These are phyloP conservation scores for Sporothrix dimorphospora DNA, from an alignment of 2,329 filamentous ascomycete species.

Conservation along the genomic window DNA sequence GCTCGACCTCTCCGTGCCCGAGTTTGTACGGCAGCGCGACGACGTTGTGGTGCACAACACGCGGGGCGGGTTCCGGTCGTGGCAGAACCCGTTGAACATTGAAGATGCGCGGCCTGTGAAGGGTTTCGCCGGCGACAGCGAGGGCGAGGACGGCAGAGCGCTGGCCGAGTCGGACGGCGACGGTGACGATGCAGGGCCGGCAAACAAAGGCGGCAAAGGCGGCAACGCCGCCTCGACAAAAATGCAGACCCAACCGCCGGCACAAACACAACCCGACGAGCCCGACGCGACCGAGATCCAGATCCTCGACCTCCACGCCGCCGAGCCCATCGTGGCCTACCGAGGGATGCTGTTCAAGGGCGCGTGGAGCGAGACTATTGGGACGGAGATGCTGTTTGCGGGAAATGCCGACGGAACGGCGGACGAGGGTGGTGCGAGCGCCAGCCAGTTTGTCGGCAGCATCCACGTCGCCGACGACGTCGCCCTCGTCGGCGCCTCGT, in stretches of 20 bases:
- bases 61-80: constrained; percentile 51
- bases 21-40: constrained; percentile 53
- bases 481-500: constrained; percentile 39
- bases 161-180: constrained; percentile 1
- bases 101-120: constrained; percentile 31
- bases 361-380: constrained; percentile 79
- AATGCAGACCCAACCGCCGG: neutral
- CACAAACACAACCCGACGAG: neutral
- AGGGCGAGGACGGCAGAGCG: constrained; percentile 31
- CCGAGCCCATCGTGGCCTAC: constrained; percentile 78
- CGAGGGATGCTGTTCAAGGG: constrained; percentile 77
- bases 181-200: neutral
- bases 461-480: constrained; percentile 32
- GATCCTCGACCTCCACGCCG: constrained; percentile 78
- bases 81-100: constrained; percentile 42
- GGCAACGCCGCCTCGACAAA: neutral
- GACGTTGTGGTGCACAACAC: constrained; percentile 45
- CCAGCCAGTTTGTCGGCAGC: neutral
- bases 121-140: constrained; percentile 27
- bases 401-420: constrained; percentile 39
- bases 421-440: neutral
- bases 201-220: constrained; percentile 4
- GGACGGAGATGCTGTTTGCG: constrained; percentile 79
- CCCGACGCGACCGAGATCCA: constrained; percentile 61
- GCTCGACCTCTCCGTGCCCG: constrained; percentile 63